A percentile compares a stretch with the other conserved stretches of the same genome.
phyloP scores from a whole-genome alignment of 352 stramenopile species.

The Globisporangium nodosum region DNA sequence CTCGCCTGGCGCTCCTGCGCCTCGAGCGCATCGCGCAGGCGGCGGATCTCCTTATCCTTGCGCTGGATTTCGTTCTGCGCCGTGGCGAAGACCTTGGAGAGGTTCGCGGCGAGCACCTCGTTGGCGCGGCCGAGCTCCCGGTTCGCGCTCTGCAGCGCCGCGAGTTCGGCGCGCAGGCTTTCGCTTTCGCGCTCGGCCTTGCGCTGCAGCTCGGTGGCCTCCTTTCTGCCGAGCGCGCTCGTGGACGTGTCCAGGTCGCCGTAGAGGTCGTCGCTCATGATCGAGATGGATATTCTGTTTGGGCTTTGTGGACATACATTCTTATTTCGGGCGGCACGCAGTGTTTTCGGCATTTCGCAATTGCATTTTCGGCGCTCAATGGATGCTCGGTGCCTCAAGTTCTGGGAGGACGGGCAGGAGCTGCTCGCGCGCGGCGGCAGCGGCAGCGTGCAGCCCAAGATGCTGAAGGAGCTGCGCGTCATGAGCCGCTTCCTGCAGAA shows the following conservation, averaged over 20 bases:
- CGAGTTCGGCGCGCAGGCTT: slow-evolving; percentile 45
- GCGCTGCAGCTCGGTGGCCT: slow-evolving; percentile 46
- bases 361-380: slow-evolving; percentile 18
- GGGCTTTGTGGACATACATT: too few species aligned
- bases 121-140: slow-evolving; percentile 48
- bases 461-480: slow-evolving; percentile 65
- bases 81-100: slow-evolving; percentile 69
- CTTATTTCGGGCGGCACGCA: too few species aligned
- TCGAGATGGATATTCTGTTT: background rate
- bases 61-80: slow-evolving; percentile 69
- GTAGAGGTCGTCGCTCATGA: slow-evolving; percentile 57
- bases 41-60: slow-evolving; percentile 76
- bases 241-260: slow-evolving; percentile 79
- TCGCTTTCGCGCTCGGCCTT: slow-evolving; percentile 49
- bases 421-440: slow-evolving; percentile 22
- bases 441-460: slow-evolving; percentile 25
- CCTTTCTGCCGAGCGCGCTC: slow-evolving; percentile 58
- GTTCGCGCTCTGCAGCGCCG: slow-evolving; percentile 62
- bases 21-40: slow-evolving; percentile 46
- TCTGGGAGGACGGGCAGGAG: slow-evolving; percentile 65
- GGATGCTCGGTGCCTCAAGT: slow-evolving; percentile 69
- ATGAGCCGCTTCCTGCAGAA: slow-evolving; percentile 74
- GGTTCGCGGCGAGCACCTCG: slow-evolving; percentile 59
- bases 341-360: background rate
- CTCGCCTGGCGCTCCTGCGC: slow-evolving; percentile 4